phyloP scores from a whole-genome alignment of 495 filamentous ascomycete genomes.

The Podospora tetraspora region DNA sequence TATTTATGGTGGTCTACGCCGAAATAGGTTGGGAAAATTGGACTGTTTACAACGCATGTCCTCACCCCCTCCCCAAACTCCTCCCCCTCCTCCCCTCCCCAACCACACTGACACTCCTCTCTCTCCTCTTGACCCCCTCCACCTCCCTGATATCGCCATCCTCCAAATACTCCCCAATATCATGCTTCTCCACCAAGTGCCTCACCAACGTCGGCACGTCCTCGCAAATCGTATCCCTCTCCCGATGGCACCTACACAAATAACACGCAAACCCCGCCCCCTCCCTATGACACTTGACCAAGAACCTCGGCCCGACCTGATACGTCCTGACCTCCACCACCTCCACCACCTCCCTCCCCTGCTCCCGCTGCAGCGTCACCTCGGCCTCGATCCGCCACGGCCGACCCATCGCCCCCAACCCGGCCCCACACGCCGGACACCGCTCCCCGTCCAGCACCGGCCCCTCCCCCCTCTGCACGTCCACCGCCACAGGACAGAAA shows the following conservation, averaged over 20 bases:
- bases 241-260: constrained; percentile 24
- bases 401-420: constrained; percentile 5
- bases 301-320: constrained; percentile 28
- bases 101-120: background rate
- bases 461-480: constrained; percentile 20
- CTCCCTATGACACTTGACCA: constrained; percentile 34
- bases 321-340: constrained; percentile 23
- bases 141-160: constrained; percentile 30
- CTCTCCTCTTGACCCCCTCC: background rate
- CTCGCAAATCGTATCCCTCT: constrained; percentile 29
- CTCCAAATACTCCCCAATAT: constrained; percentile 23
- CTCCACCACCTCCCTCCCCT: background rate
- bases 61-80: background rate
- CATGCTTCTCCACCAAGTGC: constrained; percentile 29
- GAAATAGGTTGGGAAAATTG: background rate
- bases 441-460: background rate
- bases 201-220: constrained; percentile 25
- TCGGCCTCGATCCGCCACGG: constrained; percentile 32
- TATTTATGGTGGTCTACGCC: background rate
- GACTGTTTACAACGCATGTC: no score
- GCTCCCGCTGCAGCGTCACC: constrained; percentile 10
- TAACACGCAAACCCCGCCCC: constrained; percentile 29
- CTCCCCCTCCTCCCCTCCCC: background rate
- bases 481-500: constrained; percentile 28
- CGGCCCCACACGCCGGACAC: constrained; percentile 23